Evolutionary conservation across 2,329 filamentous ascomycete species (phyloP).

Genomic region (Aspergillus brunneoviolaceus): DNA sequence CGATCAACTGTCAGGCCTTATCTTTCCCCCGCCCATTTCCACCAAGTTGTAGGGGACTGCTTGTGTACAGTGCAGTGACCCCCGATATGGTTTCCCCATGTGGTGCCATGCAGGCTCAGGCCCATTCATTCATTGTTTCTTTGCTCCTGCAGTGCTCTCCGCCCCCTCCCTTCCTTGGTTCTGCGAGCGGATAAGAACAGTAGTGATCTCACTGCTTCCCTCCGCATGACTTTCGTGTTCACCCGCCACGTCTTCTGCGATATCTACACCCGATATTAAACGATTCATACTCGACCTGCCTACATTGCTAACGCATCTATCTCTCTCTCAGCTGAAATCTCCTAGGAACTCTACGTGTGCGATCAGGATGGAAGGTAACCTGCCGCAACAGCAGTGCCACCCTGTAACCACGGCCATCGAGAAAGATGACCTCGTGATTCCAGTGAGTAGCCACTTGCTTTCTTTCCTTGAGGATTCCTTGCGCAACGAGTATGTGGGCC

Average conservation of each 20-base stretch:
- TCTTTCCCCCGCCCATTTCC: not conserved
- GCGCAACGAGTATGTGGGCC: not conserved
- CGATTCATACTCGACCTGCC: not conserved
- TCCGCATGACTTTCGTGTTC: not conserved
- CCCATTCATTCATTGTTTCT: not conserved
- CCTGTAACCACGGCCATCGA: conserved; percentile 38
- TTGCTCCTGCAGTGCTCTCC: not conserved
- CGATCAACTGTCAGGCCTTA: conserved; percentile 1
- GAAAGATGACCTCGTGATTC: conserved; percentile 46
- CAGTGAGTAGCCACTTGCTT: conserved; percentile 27
- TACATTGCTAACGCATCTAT: not conserved
- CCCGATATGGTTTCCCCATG: not conserved
- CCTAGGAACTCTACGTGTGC: not conserved
- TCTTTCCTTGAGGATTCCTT: not conserved
- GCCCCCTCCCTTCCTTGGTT: not conserved
- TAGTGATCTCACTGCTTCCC: conserved; percentile 1
- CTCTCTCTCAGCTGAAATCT: not conserved
- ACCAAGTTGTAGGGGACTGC: not conserved
- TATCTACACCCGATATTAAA: not conserved
- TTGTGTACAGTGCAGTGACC: not conserved
- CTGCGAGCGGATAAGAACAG: not conserved
- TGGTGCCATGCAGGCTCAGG: not conserved
- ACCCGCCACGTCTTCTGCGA: not conserved
- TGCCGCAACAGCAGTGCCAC: conserved; percentile 21
- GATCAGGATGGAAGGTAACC: conserved; percentile 18